Base-by-base conservation (phyloP, 2,329 filamentous ascomycete species). In the Lachnellula arida region DNA sequence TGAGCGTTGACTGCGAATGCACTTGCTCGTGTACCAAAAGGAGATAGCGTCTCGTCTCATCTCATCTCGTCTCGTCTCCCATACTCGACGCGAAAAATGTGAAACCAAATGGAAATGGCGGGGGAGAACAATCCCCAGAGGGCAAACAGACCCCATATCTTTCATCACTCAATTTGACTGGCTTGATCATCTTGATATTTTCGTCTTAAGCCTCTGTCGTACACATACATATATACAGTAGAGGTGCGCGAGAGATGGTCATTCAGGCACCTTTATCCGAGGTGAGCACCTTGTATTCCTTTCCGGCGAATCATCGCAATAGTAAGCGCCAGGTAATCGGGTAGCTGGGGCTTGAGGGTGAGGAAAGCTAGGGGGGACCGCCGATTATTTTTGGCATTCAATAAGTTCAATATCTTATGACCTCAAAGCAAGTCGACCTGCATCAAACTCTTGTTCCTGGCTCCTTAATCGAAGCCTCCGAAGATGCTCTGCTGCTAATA, bases 401-500 rank as follows among this genome's bases (percentile, higher is more conserved):
- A 58, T 57, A 58, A 50, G 47, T 59, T 53, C 51, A 50, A 50
- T 57, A 54, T 34, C 58, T 48, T 60, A 59, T 60, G 58, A 57
- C 56, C 44, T 52, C 32, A 48, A 52, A 58, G 34, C 46, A 51
- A 46, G 43, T 48, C 51, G 35, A 53, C 52, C 22, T 58, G 49
- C 58, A 51, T 53, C 25, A 37, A 46, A 42, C 40, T 51, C 43
- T 47, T 47, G 56, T 60, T 58, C 57, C 59, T 60, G 49, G 40
- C 48, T 54, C 11, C 47, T 55, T 22, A 53, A 49, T 53, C 43
- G 57, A 47, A 28, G n/a, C 19, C 23, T 4, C 19, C 12, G 61
- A 51, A 73, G 49, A 54, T 73, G 64, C 62, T 7, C 75, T 71
- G 11, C 60, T 70, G 58, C 73, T 75, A 54, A 76, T 70, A 51